Evolutionary conservation across 768 basidiomycete species (phyloP), one percentile per base, ranked within the genome.

Genomic region (Holtermanniella nyarrowii): DNA sequence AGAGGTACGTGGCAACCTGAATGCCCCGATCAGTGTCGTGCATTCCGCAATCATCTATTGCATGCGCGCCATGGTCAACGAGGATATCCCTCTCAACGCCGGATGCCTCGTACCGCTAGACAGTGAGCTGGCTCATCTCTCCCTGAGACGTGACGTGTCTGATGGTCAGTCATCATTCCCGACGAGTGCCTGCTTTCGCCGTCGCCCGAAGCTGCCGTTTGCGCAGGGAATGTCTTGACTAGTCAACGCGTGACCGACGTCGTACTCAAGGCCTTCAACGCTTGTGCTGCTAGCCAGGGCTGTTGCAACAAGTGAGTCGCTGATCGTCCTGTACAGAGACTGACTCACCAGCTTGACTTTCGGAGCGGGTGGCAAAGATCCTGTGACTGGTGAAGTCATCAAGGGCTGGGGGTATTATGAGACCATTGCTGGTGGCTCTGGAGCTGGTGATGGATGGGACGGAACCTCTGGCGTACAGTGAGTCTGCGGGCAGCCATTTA

Each of bases 171-270:
- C n/a, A n/a, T n/a, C n/a, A 5, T 23, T 3, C 41, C 16, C 16
- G 5, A 1, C 20, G 18, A 40, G 44, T 43, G 22, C 16, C 44
- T 40, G 12, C n/a, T 42, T 10, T 22, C 82, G 4, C 91, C 90
- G 0, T 85, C 85, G 12, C 79, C 80, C 42, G 89, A 86, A 0
- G 87, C 86, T 10, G 91, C 90, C 0, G 88, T 93, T 4, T 91
- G 88, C 57, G 89, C 86, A 25, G 90, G 90, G 11, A 96, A 95
- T 65, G 88, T 91, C 1, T 74, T 88, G 42, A 90, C 88, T 3
- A 86, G 83, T 4, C 90, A 93, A 65, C 78, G 91, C n/a, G 86
- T 93, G 42, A 87, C 91, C 2, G 91, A 96, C 65, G 88, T 91
- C 2, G 85, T 96, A 26, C 74, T 96, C 27, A 88, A 85, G 68